Percentiles rank a stretch among this genome's conserved stretches.
These are phyloP conservation scores for Diplodia seriata DNA, from an alignment of 2,329 filamentous ascomycete species.

Conservation along the genomic window DNA sequence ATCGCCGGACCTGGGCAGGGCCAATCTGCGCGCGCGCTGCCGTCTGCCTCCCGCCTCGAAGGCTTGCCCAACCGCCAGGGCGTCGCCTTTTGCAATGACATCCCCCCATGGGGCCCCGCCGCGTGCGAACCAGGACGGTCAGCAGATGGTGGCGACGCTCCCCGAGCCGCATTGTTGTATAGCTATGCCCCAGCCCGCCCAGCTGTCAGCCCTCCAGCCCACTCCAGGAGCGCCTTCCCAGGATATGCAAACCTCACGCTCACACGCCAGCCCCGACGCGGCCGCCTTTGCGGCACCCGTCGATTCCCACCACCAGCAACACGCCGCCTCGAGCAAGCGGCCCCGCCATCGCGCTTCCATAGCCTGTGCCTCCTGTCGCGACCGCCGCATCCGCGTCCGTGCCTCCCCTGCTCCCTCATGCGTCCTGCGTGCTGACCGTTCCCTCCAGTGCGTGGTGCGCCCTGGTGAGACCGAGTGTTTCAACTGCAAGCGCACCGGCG, in stretches of 20 bases:
- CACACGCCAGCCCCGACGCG: constrained; percentile 7
- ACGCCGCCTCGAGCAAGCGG: constrained; percentile 32
- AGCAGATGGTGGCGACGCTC: constrained; percentile 28
- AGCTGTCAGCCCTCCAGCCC: not conserved
- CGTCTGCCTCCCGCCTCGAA: constrained; percentile 5
- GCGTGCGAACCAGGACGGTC: constrained; percentile 20
- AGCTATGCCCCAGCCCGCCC: constrained; percentile 2
- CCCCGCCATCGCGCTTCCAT: constrained; percentile 58
- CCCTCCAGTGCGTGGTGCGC: constrained; percentile 60
- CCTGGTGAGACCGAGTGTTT: constrained; percentile 59
- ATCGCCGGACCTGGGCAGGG: constrained; percentile 7
- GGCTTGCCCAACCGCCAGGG: constrained; percentile 4
- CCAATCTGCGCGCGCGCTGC: not conserved
- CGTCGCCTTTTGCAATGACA: constrained; percentile 18
- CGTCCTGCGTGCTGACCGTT: constrained; percentile 38
- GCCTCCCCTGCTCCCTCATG: constrained; percentile 17
- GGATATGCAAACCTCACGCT: constrained; percentile 19
- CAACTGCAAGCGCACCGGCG: constrained; percentile 60
- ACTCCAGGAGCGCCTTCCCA: not conserved
- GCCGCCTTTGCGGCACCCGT: constrained; percentile 10
- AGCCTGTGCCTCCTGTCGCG: constrained; percentile 62
- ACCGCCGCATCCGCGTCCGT: constrained; percentile 51
- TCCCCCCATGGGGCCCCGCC: constrained; percentile 30
- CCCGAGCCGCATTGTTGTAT: constrained; percentile 27
- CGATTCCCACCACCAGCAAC: constrained; percentile 33